Conservation (phyloP, 1,284 basidiomycete genomes). For the Pseudozyma flocculosa region DNA sequence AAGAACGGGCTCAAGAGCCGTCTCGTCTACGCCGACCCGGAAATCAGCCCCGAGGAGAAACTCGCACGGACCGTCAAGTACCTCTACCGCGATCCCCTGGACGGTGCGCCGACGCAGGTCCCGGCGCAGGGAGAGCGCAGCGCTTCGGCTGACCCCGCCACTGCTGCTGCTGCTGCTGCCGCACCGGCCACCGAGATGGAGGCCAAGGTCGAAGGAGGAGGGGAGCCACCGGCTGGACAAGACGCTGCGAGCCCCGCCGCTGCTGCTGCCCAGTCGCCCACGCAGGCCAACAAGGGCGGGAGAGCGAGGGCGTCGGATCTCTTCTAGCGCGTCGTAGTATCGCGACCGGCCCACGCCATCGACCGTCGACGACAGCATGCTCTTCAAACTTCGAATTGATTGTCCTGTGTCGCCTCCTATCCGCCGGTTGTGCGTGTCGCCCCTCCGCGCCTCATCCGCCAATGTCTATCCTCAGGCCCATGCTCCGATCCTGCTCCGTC, state of each 20-base stretch:
- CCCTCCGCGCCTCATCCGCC: no score
- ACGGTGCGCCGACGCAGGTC: constrained; percentile 1
- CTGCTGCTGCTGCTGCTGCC: no score
- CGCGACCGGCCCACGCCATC: no score
- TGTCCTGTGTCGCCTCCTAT: no score
- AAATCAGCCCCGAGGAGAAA: constrained; percentile 34
- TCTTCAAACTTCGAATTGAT: no score
- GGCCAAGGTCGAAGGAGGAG: not conserved
- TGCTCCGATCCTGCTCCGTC: no score
- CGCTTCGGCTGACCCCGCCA: no score
- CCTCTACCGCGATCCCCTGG: constrained; percentile 14
- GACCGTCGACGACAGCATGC: no score
- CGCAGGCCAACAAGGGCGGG: not conserved
- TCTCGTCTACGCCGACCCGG: constrained; percentile 29
- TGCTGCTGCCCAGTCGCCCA: not conserved
- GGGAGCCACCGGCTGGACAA: not conserved
- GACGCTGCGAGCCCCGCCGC: not conserved
- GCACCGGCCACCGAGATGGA: not conserved
- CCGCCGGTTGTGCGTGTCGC: no score
- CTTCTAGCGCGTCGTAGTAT: no score
- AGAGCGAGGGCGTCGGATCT: not conserved
- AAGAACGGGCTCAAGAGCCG: constrained; percentile 19
- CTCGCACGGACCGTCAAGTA: constrained; percentile 18
- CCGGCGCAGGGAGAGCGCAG: no score
- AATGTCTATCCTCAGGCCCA: no score